These are phyloP conservation scores for Dactylellina drechsleri DNA, from an alignment of 2,329 filamentous ascomycete species.

Conservation along the genomic window DNA sequence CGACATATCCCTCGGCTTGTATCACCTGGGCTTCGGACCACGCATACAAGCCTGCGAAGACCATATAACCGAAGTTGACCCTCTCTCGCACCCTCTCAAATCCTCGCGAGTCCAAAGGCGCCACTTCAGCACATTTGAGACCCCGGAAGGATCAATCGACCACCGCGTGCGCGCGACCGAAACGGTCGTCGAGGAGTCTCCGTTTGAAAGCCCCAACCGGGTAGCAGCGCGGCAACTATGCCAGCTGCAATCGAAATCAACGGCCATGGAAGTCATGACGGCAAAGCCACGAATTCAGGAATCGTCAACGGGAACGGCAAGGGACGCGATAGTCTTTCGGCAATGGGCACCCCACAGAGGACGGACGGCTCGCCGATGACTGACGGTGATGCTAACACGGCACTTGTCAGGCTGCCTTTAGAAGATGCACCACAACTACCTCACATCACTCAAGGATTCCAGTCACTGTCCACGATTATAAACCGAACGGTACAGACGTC, in stretches of 20 bases:
- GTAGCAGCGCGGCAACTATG: conserved; percentile 53
- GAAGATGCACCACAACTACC: conserved; percentile 55
- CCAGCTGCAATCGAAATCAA: conserved; percentile 55
- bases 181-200: conserved; percentile 47
- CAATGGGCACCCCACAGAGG: conserved; percentile 41
- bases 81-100: neutral
- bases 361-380: conserved; percentile 51
- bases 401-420: conserved; percentile 28
- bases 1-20: conserved; percentile 3
- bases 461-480: conserved; percentile 79
- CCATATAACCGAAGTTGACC: neutral
- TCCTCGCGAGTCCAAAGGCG: conserved; percentile 6
- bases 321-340: conserved; percentile 44
- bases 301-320: conserved; percentile 50
- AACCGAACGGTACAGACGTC: conserved; percentile 83
- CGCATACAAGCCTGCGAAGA: neutral
- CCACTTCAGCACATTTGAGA: conserved; percentile 2
- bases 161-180: conserved; percentile 54
- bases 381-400: conserved; percentile 33
- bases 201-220: conserved; percentile 45
- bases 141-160: conserved; percentile 20
- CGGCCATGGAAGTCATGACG: conserved; percentile 53
- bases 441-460: conserved; percentile 80
- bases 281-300: conserved; percentile 45
- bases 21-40: neutral